Evolutionary conservation across 2,329 filamentous ascomycete genomes (phyloP), one percentile per base, ranked within the genome.

Genomic region (Xylaria sp.): DNA sequence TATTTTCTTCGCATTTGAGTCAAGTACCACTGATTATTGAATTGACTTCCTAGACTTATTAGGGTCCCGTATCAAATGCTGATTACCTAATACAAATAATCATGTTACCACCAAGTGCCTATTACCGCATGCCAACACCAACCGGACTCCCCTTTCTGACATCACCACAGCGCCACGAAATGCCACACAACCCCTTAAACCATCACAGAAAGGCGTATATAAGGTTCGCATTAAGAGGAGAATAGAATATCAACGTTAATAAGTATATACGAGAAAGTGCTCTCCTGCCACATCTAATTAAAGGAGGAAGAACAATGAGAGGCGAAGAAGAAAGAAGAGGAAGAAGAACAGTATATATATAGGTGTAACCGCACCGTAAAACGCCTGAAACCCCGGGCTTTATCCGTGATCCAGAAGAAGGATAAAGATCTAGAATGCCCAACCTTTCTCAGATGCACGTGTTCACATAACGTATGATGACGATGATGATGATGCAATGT

Each of bases 211-310:
- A 31, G n/a, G 33, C 33, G 11, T n/a, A n/a, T 38, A 38, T 15
- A 38, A 56, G 33, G 20, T 38, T 56, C 33, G 31, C 7, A 60
- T 20, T 28, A 17, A 59, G 28, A 61, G 54, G 46, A 62, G 51
- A 56, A 15, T n/a, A 67, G 38, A 60, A 62, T 64, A 58, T 65
- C 46, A 48, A 49, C n/a, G 33, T 15, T 63, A 69, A 33, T 59
- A 28, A 66, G 66, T 71, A 71, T 71, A 65, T 71, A 67, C 67
- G 67, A 65, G 57, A 65, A 69, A 51, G 46, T 20, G 28, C 20
- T 33, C 42, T 61, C 63, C 42, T 42, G 63, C 44, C 48, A 42
- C n/a, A 44, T 58, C 51, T 51, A 38, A 54, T 23, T 28, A 36
- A n/a, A 60, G n/a, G 33, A 26, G n/a, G 15, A 59, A 15, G 23